Conservation (phyloP, 495 filamentous ascomycete genomes). For the Aspergillus avenaceus region DNA sequence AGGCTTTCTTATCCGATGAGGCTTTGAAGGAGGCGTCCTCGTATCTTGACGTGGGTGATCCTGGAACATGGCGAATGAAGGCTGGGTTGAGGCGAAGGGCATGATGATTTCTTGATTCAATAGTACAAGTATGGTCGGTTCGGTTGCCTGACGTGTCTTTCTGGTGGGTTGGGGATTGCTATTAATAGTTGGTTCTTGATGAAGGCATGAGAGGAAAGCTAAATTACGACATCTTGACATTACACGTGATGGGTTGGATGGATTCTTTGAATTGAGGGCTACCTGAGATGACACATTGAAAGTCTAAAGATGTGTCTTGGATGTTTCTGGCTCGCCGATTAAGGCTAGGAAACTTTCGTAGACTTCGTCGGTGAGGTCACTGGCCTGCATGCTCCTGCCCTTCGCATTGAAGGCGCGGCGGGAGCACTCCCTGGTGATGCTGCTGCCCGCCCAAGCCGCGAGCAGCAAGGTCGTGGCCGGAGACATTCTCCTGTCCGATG, state of each 20-base stretch:
- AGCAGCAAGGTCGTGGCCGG: conserved; percentile 65
- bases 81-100: background rate
- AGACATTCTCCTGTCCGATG: conserved; percentile 42
- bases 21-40: background rate
- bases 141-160: too few relatives aligned
- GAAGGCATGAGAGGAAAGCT: background rate
- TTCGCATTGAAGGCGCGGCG: conserved; percentile 81
- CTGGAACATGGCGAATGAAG: conserved; percentile 5
- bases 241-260: too few relatives aligned
- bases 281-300: background rate
- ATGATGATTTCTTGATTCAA: background rate
- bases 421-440: conserved; percentile 88
- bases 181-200: background rate
- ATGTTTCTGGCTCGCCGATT: conserved; percentile 55
- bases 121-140: background rate
- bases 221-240: background rate
- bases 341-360: conserved; percentile 75
- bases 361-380: conserved; percentile 90
- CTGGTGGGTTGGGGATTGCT: too few relatives aligned
- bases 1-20: background rate
- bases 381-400: conserved; percentile 87
- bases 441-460: conserved; percentile 80
- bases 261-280: too few relatives aligned
- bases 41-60: background rate
- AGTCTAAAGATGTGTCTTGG: conserved; percentile 36